Base-by-base conservation (phyloP, 1,139 yeast genomes). In the Taphrina sp. region DNA sequence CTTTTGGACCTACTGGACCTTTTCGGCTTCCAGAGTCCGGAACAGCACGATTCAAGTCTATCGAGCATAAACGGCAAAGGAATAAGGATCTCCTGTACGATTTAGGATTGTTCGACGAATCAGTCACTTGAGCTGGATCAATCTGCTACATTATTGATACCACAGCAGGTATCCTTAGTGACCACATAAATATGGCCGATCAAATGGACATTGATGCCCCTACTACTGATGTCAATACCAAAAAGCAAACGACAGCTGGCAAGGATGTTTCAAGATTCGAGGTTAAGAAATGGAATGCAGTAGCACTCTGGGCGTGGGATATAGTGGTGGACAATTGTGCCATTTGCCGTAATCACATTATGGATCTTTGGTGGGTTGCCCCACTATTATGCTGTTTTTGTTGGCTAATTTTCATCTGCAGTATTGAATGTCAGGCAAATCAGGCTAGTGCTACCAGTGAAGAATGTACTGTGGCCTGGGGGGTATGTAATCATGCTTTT, bases 221-320 rank as follows among this genome's bases (percentile, higher is more conserved):
- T 10, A n/a, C n/a, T n/a, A n/a, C n/a, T n/a, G n/a, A n/a, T n/a
- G n/a, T n/a, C n/a, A n/a, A n/a, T n/a, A n/a, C n/a, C n/a, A n/a
- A n/a, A n/a, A n/a, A n/a, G n/a, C n/a, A n/a, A n/a, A n/a, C n/a
- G n/a, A n/a, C 41, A 17, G 58, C 52, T 54, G 64, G 65, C 60
- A 62, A 29, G 17, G 46, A 49, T 7, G 34, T 24, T n/a, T 66
- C 46, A 66, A 74, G 83, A 63, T 83, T 83, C 63, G 88, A 83
- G 65, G 82, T 84, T 49, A 81, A 82, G 65, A 83, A 83, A 64
- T 73, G 46, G 24, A 89, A 96, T 14, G 97, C 98, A 0, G 98
- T 94, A 54, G 97, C 98, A 16, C 89, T 92, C 67, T 94, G 99
- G 99, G 89, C 96, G 1, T 94, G 98, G 98, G 97, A 88, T 71